Base-by-base conservation (phyloP, 495 filamentous ascomycete species). In the Hyaloscypha bicolor region DNA sequence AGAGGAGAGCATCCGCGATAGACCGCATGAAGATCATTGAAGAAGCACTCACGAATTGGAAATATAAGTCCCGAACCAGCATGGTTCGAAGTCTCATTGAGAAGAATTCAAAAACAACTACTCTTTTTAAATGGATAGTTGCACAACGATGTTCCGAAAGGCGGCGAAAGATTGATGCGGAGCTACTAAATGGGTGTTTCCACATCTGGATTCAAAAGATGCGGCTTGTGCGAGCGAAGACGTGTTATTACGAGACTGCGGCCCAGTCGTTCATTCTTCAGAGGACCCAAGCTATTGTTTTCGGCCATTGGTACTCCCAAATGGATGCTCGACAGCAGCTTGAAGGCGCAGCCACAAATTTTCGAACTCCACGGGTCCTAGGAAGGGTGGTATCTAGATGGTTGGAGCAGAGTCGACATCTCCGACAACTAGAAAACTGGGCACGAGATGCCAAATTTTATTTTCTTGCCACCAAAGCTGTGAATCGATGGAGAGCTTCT, bases 41-140 rank as follows among this genome's bases (percentile, higher is more conserved):
- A 33, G 87, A 86, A 71, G 77, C 85, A 9, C 89, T 84, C 82
- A 86, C 85, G 1, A 72, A 79, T 14, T 93, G 90, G 90, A 90
- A 90, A 63, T 87, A 91, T 76, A 81, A 77, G 19, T 79, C 89
- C 21, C 52, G 71, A 9, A 14, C 62, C 55, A 60, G 65, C 58
- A 31, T 67, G n/a, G 6, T 69, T 14, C 22, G 25, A n/a, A 8
- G 6, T 39, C 33, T 45, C 22, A 45, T 66, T 11, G 59, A 66
- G 58, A 5, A 55, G 5, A 63, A 64, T 5, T 11, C 69, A 53
- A 31, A 64, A 4, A 25, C 21, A n/a, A 53, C 69, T 45, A 21
- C 63, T 3, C 39, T 75, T 22, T 66, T 67, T 45, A 67, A 62
- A 57, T 71, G 67, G 67, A 21, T 61, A 5, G 14, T 68, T 60